Evolutionary conservation across 2,329 filamentous ascomycete species (phyloP), one percentile per base, ranked within the genome.

Genomic region (Ascochyta koolunga): DNA sequence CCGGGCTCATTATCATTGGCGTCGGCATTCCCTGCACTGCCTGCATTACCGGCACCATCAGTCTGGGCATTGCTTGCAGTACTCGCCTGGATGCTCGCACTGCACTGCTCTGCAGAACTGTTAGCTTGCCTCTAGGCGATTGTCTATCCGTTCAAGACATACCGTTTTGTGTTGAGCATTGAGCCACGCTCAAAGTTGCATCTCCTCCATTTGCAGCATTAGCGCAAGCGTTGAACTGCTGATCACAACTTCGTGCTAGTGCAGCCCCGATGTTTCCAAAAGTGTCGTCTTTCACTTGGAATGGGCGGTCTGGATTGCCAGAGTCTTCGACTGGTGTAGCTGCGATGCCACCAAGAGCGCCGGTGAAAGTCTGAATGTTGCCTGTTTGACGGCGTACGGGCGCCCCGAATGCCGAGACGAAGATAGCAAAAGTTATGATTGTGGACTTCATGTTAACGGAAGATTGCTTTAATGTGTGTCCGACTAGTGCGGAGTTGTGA

Each of bases 211-310:
- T 88, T 51, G 82, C 82, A 24, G 80, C 80, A 58, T 85, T 75
- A 11, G 82, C 77, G 65, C 86, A 89, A 3, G 70, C 73, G 64
- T 87, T 88, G 75, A 85, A 82, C 75, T 88, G 84, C 54, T 86
- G 81, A 56, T 85, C 80, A 67, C 86, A 89, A 31, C 84, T 81
- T 40, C 86, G 79, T 72, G 86, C 81, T 35, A 82, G 73, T 18
- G 86, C 86, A 9, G 80, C 82, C 3, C 69, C 74, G 60, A 82
- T 69, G 67, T 82, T 82, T 33, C 81, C 80, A 67, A 89, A 88
- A 7, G 68, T 71, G 27, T 61, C 68, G 13, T 64, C 68, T 32
- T 65, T 66, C 44, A 73, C 70, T 13, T 50, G 33, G 37, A 72
- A 73, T 1, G 70, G 70, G 7, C 68, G 32, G 78, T 85, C 76